Evolutionary conservation across 495 filamentous ascomycete genomes (phyloP), one percentile per base, ranked within the genome.

Genomic region (Viridothelium virens): DNA sequence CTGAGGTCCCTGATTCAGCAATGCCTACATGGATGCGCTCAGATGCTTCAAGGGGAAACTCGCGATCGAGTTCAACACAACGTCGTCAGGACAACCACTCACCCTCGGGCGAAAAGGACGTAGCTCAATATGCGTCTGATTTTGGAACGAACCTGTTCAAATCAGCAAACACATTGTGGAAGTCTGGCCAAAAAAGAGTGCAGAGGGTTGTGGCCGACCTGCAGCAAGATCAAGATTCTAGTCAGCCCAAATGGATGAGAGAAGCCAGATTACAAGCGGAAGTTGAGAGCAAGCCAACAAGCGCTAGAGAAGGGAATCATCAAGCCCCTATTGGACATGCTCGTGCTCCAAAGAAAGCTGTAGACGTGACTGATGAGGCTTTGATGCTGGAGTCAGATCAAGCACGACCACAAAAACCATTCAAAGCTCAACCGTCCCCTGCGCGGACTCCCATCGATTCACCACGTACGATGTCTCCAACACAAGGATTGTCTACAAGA

Each of bases 241-340:
- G 74, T 72, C 90, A 96, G 72, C 94, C 94, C 1, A 93, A 90
- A 70, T 98, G 94, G 94, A 96, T 98, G 93, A 84, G 86, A 70
- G 89, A 91, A 63, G 79, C 83, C 33, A 79, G 81, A 33, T 33
- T 36, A 59, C 53, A 59, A 59, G 31, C 53, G 39, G 65, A 41
- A 33, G 38, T 44, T 5, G 37, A 41, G 53, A 66, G 3, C n/a
- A 33, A 39, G 37, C 10, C 31, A 62, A 38, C 34, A 39, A 9
- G 41, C 39, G 65, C 31, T 47, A 41, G 65, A 25, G 53, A 59
- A 59, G 31, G 53, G 31, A 59, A 14, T 6, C 53, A 36, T 4
- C 53, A 59, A 18, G 18, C 53, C 18, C 18, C 53, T 59, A 14
- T 18, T 33, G 25, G 31, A 9, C 9, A 14, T 59, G 31, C 2